phyloP scores from a whole-genome alignment of 148 eudicot species.

The Suaeda aralocaspica region DNA sequence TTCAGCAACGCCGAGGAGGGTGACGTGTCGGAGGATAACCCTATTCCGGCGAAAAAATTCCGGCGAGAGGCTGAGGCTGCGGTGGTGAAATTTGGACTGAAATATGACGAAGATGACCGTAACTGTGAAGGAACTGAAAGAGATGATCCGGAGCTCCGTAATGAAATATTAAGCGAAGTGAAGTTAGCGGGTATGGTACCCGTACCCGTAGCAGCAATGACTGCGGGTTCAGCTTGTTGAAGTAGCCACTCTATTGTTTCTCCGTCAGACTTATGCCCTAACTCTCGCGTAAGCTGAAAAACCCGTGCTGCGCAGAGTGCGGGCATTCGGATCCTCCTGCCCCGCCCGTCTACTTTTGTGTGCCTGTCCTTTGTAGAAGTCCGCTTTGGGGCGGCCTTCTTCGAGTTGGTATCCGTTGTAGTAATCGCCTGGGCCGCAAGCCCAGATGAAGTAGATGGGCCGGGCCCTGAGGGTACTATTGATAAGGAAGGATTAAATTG shows the following conservation, averaged over 20 bases:
- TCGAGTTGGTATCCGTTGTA: constrained; percentile 4
- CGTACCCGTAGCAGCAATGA: constrained; percentile 97
- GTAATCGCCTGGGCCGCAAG: constrained; percentile 9
- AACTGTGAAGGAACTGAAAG: constrained; percentile 81
- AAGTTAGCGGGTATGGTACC: constrained; percentile 96
- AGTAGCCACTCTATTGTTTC: constrained; percentile 97
- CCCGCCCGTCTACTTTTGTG: constrained; percentile 98
- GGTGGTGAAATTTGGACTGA: constrained; percentile 54
- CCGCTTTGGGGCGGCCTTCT: constrained; percentile 67
- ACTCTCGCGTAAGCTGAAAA: constrained; percentile 86
- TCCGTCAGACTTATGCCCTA: constrained; percentile 94
- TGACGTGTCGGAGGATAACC: constrained; percentile 34
- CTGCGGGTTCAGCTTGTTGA: constrained; percentile 91
- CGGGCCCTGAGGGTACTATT: constrained; percentile 27
- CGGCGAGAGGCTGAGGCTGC: constrained; percentile 47
- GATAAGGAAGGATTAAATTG: constrained; percentile 43
- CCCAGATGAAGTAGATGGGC: constrained; percentile 19
- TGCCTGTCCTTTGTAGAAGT: constrained; percentile 88
- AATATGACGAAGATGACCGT: constrained; percentile 54
- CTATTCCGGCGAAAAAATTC: constrained; percentile 53
- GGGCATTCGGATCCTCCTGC: constrained; percentile 93
- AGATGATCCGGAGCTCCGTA: constrained; percentile 85
- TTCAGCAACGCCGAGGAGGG: constrained; percentile 45
- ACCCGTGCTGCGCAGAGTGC: constrained; percentile 95
- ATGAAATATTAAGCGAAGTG: constrained; percentile 78